A percentile compares a stretch with the other conserved stretches of the same genome.
phyloP scores from a whole-genome alignment of 176 grass and related monocot species.

The Melocanna baccifera region DNA sequence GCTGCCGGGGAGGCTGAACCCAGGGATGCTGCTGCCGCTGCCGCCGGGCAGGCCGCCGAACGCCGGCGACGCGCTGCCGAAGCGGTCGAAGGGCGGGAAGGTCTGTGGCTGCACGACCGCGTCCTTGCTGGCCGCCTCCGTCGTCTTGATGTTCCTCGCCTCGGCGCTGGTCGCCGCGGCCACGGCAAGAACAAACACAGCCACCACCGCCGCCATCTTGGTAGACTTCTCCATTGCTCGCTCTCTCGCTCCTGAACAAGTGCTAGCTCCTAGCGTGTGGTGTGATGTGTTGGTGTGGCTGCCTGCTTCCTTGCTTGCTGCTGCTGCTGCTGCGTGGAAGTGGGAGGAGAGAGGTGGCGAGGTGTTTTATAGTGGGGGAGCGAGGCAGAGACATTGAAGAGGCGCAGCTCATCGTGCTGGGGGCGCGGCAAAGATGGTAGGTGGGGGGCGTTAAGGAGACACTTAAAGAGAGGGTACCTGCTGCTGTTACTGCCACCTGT shows the following conservation, averaged over 20 bases:
- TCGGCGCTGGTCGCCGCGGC: constrained; percentile 35
- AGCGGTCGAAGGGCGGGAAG: constrained; percentile 67
- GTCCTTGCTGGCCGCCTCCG: constrained; percentile 24
- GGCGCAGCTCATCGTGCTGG: constrained; percentile 34
- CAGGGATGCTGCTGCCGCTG: constrained; percentile 17
- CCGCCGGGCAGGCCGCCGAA: constrained; percentile 36
- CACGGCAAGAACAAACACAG: constrained; percentile 38
- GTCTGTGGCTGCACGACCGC: constrained; percentile 54
- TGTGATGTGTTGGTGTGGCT: background rate
- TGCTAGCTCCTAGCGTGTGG: background rate
- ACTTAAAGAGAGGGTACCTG: constrained; percentile 45
- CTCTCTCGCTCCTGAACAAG: background rate
- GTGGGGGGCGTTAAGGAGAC: constrained; percentile 37
- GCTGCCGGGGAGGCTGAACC: constrained; percentile 42
- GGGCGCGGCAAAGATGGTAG: constrained; percentile 19
- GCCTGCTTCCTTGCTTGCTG: background rate
- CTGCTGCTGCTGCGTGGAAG: background rate
- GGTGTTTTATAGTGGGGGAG: constrained; percentile 32
- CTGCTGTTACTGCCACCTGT: constrained; percentile 46
- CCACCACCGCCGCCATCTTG: constrained; percentile 40
- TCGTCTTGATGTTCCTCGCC: constrained; percentile 65
- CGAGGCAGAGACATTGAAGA: constrained; percentile 32
- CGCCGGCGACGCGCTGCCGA: constrained; percentile 29
- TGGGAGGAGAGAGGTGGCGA: background rate
- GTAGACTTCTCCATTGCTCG: constrained; percentile 49